Evolutionary conservation across 2,329 filamentous ascomycete genomes (phyloP), one percentile per base, ranked within the genome.

Genomic region (Corynespora cassiicola): DNA sequence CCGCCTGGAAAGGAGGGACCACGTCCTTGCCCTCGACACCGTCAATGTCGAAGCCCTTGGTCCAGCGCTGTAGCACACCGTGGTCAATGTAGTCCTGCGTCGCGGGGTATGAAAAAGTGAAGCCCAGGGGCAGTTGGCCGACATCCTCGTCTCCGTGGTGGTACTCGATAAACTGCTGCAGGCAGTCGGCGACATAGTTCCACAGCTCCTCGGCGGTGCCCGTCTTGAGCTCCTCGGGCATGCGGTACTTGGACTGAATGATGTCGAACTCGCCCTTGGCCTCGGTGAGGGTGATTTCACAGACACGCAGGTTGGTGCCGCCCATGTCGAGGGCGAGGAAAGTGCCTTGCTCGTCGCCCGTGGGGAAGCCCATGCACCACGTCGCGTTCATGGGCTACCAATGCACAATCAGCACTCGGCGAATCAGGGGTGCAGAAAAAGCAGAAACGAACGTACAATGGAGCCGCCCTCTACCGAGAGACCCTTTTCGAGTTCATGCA

Each of bases 81-180:
- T 95, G 88, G 54, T 97, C 90, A 58, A 97, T 91, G 70, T 90
- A 95, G 56, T 95, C 83, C 70, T 96, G 92, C 1, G 89, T 92
- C 10, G 90, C 91, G 2, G 92, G 92, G 66, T 96, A 97, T 1
- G 90, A 96, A 73, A 97, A 97, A 22, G 92, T 97, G 75, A 97
- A 96, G 61, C 91, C 92, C 7, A 97, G 81, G 3, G 89, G 88
- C 27, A 91, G 72, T 50, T 81, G 80, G 10, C 80, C 78, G 17
- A 89, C 64, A 42, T 86, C 77, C 55, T 81, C 75, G 31, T 73
- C 73, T 36, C 82, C 82, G 65, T 95, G 88, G 70, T 96, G 90
- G 52, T 87, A 87, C 62, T 95, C 84, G 50, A 97, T 82, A 68
- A 97, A 97, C 63, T 96, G 88, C 71, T 92, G 81, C 45, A 97